These are phyloP conservation scores for Microdochium trichocladiopsis DNA, from an alignment of 2,329 filamentous ascomycete species.

Conservation along the genomic window DNA sequence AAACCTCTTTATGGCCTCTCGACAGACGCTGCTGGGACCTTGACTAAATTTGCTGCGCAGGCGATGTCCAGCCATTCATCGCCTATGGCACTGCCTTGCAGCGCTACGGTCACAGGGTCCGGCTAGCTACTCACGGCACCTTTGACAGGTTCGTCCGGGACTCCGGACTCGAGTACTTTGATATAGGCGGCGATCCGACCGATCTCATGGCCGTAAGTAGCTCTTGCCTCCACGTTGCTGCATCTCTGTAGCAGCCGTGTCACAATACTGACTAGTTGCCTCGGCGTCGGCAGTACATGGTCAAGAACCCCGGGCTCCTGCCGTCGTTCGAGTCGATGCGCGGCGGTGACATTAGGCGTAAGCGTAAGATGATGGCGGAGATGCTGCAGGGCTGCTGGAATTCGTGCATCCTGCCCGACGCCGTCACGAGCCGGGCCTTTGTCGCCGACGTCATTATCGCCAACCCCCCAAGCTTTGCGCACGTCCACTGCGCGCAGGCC, in stretches of 20 bases:
- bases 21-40: not conserved
- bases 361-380: slow-evolving; percentile 16
- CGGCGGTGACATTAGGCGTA: slow-evolving; percentile 16
- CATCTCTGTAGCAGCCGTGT: too few species aligned
- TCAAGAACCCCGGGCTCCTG: slow-evolving; percentile 21
- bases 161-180: slow-evolving; percentile 68
- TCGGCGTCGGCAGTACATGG: slow-evolving; percentile 21
- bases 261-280: not conserved
- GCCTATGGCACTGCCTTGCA: slow-evolving; percentile 60
- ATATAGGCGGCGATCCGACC: slow-evolving; percentile 67
- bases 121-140: slow-evolving; percentile 64
- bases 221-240: not conserved
- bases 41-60: slow-evolving; percentile 16
- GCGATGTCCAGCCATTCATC: slow-evolving; percentile 71
- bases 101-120: slow-evolving; percentile 62
- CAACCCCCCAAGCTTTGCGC: slow-evolving; percentile 17
- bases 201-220: slow-evolving; percentile 64
- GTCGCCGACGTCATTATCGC: slow-evolving; percentile 16
- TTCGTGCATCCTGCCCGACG: slow-evolving; percentile 18
- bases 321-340: slow-evolving; percentile 16
- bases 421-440: slow-evolving; percentile 7
- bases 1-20: not conserved
- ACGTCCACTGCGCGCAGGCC: too few species aligned
- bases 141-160: slow-evolving; percentile 65
- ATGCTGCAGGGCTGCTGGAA: slow-evolving; percentile 22